Evolutionary conservation across 805 yeast species (phyloP), one percentile per base, ranked within the genome.

Genomic region (Ogataea nonfermentans): DNA sequence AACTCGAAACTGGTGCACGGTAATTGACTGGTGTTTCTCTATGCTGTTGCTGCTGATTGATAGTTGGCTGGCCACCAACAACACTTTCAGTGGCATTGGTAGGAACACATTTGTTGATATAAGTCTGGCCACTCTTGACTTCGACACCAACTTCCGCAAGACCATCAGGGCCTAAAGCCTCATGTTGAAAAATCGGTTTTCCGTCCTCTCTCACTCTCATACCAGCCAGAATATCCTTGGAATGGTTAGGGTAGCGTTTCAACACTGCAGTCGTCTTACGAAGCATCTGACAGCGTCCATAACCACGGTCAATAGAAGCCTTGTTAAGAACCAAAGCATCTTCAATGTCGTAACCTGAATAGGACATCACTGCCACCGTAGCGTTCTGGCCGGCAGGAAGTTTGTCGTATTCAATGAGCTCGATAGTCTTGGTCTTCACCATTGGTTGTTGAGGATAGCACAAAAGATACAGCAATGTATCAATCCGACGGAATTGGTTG

Each of bases 371-470:
- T 2, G 99, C 99, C 42, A 93, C 99, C 1, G 95, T 86, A 8
- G 99, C 99, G 62, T 93, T 93, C 66, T 93, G 99, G 6, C 99
- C 99, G 4, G 99, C 99, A 3, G 99, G 99, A 29, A 93, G 71
- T 61, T 93, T 90, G 65, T 93, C 99, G 61, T 93, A 93, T 46
- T 91, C 85, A 48, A 93, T 91, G 46, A 93, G 71, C 66, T 93
- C 99, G 51, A 93, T 93, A 0, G 99, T 93, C 61, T 89, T 87
- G 4, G 98, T 89, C 67, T 93, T 93, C 19, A 93, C 99, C 98
- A 93, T 87, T 0, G 99, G 99, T 62, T 93, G 98, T 66, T 93
- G 98, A 4, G 99, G 99, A 59, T 93, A 93, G n/a, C 89, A 95
- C 96, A 93, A 86, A 49, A 93, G 71, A 58, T 93, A 93, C 49